Evolutionary conservation across 352 stramenopile species (phyloP), one percentile per base, ranked within the genome.

Genomic region (Phytophthora podocarpi): DNA sequence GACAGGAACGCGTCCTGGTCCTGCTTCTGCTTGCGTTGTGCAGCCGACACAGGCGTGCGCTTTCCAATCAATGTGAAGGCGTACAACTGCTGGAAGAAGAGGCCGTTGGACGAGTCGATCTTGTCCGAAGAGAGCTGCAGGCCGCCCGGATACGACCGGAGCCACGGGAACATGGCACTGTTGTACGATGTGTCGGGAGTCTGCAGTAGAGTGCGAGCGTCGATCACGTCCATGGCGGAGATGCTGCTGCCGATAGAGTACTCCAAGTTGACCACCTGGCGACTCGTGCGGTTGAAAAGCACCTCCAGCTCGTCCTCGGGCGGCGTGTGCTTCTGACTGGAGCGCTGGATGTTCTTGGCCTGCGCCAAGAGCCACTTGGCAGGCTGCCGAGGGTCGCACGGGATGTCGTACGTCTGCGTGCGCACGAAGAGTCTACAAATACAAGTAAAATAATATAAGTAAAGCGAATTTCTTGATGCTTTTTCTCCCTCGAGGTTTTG

Each of bases 31-130:
- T 86, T 85, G 13, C 70, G 72, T 50, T 85, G 67, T 8, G 63
- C 64, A 15, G 65, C 78, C 12, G 64, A 69, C 35, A 77, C 53
- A 2, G 78, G 72, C 16, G 73, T 82, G 5, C 77, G 76, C 31
- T 86, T 85, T 2, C 83, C 85, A 47, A 94, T 89, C 18, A 93
- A 45, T 12, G 80, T 88, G 59, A 90, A 92, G 8, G 85, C 85
- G 56, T 92, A 91, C 2, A 94, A 62, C 56, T 94, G 85, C 69
- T 94, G 85, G 70, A 93, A 94, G 51, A 94, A 94, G 6, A 94
- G 67, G 0, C 81, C 84, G 46, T 91, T 87, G 30, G 74, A 64
- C 41, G 78, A 88, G 62, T 82, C 80, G 27, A 87, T 74, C 30
- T 78, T 83, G 40, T 89, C 78, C 9, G 80, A 64, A 5, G 73